Evolutionary conservation across 768 basidiomycete species (phyloP).

Genomic region (Boletellus ananas): DNA sequence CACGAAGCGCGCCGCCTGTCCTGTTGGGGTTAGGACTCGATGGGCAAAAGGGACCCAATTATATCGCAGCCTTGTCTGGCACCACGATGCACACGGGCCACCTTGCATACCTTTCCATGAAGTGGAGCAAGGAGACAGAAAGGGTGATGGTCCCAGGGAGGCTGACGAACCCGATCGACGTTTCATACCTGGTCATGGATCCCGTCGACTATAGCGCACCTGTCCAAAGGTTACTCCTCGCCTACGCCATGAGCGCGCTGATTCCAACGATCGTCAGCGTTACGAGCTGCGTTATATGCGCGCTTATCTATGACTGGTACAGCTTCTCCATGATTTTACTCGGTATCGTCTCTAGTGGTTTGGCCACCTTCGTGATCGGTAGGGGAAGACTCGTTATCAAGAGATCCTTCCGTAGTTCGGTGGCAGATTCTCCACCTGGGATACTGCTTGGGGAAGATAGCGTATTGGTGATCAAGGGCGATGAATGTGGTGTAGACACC

Average conservation of each 20-base stretch:
- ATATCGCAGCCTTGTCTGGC: slow-evolving; percentile 23
- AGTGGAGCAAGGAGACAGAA: slow-evolving; percentile 6
- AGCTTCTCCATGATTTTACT: slow-evolving; percentile 31
- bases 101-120: slow-evolving; percentile 21
- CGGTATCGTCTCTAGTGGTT: slow-evolving; percentile 28
- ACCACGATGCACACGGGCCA: slow-evolving; percentile 21
- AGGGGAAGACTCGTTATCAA: slow-evolving; percentile 21
- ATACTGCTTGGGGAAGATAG: slow-evolving; percentile 14
- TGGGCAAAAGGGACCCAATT: slow-evolving; percentile 28
- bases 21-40: slow-evolving; percentile 28
- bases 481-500: slow-evolving; percentile 21
- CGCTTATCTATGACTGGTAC: slow-evolving; percentile 28
- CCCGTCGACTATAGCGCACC: slow-evolving; percentile 5
- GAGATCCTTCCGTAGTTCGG: slow-evolving; percentile 14
- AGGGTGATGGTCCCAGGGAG: slow-evolving; percentile 18
- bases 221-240: slow-evolving; percentile 4
- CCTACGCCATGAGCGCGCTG: slow-evolving; percentile 6
- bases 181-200: slow-evolving; percentile 14
- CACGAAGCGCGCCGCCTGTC: slow-evolving; percentile 13
- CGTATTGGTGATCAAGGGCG: slow-evolving; percentile 26
- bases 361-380: slow-evolving; percentile 25
- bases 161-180: slow-evolving; percentile 13
- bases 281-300: slow-evolving; percentile 21
- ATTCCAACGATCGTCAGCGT: slow-evolving; percentile 25
- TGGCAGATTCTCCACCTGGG: slow-evolving; percentile 21